Conservation (phyloP, 345 rosid species). For the Euphorbia pulcherrima region DNA sequence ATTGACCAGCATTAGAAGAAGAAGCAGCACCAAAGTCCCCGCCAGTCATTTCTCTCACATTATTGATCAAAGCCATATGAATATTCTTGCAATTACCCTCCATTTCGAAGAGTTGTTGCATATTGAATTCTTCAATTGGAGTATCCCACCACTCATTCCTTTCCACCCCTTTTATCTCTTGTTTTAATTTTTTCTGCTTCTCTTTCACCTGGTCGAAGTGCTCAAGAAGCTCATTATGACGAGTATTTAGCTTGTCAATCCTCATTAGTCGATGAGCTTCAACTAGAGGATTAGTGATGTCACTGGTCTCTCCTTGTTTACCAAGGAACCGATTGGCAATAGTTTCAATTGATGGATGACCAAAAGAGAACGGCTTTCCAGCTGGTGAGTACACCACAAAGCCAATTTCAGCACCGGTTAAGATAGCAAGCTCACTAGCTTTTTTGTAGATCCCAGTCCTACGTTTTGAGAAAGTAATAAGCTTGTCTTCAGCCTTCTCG, state of each 20-base stretch:
- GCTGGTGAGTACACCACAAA: slow-evolving; percentile 35
- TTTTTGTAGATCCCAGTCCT: slow-evolving; percentile 38
- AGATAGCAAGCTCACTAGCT: slow-evolving; percentile 27
- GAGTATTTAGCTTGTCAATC: background rate
- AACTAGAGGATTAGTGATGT: background rate
- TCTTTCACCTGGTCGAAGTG: background rate
- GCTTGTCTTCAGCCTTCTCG: slow-evolving; percentile 16
- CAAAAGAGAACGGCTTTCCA: slow-evolving; percentile 35
- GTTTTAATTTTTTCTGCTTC: background rate
- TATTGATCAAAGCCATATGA: background rate
- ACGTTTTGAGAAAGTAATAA: slow-evolving; percentile 39
- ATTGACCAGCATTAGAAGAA: too few species aligned
- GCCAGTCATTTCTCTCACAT: background rate
- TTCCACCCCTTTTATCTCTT: background rate
- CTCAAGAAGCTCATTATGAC: background rate
- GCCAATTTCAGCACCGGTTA: slow-evolving; percentile 26
- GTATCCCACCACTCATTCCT: background rate
- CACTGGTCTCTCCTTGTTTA: background rate
- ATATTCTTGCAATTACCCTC: background rate
- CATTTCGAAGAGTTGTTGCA: background rate
- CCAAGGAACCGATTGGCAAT: slow-evolving; percentile 6
- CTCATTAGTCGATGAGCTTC: slow-evolving; percentile 2
- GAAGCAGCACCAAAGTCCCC: too few species aligned
- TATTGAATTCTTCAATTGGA: background rate
- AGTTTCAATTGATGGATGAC: slow-evolving; percentile 33